phyloP scores from a whole-genome alignment of 140 eudicot genomes.

The Bidens hawaiensis region DNA sequence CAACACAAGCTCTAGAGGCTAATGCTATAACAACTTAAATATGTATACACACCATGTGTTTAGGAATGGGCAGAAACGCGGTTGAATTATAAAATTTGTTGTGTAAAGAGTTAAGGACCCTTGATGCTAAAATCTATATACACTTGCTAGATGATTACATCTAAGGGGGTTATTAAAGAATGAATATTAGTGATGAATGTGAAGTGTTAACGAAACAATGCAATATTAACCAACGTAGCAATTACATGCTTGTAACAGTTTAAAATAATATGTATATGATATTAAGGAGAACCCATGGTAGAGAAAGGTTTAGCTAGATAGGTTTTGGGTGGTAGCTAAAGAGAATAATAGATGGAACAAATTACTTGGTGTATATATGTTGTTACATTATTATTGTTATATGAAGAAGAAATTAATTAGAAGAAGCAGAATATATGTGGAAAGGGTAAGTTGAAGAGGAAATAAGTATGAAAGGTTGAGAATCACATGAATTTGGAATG shows the following conservation, averaged over 20 bases:
- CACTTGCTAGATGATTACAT: constrained; percentile 41
- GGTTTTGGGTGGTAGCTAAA: constrained; percentile 22
- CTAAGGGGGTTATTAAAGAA: constrained; percentile 30
- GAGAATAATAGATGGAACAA: constrained; percentile 7
- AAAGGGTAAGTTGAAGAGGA: constrained; percentile 27
- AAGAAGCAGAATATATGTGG: constrained; percentile 20
- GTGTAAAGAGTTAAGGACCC: constrained; percentile 25
- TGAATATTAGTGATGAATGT: constrained; percentile 34
- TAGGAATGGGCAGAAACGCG: constrained; percentile 42
- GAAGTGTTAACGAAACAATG: constrained; percentile 17
- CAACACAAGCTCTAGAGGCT: constrained; percentile 68
- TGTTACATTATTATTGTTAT: constrained; percentile 35
- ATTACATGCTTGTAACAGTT: constrained; percentile 56
- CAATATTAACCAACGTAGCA: constrained; percentile 22
- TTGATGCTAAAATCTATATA: constrained; percentile 20
- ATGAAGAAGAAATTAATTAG: background rate
- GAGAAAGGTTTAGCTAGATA: constrained; percentile 18
- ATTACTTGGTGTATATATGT: constrained; percentile 19
- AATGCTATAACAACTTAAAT: constrained; percentile 25
- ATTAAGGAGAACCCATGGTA: constrained; percentile 56
- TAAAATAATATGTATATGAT: no score
- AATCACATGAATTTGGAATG: constrained; percentile 22
- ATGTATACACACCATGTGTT: constrained; percentile 24
- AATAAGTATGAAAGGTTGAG: constrained; percentile 19
- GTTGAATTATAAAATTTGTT: constrained; percentile 15